Evolutionary conservation across 2,329 filamentous ascomycete species (phyloP), one percentile per base, ranked within the genome.

Genomic region (Arthrinium phaeospermum): DNA sequence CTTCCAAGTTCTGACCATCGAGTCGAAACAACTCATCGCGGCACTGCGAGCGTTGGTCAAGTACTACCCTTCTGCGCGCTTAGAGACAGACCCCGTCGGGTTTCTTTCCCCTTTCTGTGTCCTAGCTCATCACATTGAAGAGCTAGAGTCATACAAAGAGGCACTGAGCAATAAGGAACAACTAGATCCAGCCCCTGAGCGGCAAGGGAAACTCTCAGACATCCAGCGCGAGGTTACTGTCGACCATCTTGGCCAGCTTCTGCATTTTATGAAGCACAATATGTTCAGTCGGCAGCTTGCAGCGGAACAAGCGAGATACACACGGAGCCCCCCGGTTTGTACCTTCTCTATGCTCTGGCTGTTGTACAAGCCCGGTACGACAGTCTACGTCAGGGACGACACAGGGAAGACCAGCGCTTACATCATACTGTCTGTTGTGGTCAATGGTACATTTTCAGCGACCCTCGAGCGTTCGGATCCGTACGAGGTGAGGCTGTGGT

Each of bases 1-100:
- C 14, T 10, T 7, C 1, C 53, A 61, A 34, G 8, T 2, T 2
- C 34, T 61, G 27, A 10, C 30, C 10, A 71, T 73, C 4, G 19
- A 34, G 27, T 73, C 72, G 3, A 64, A 68, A 5, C 47, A 37
- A 22, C 64, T 73, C 67, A 68, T 73, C 1, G 37, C 47, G n/a
- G 12, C 57, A 7, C 46, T 73, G 27, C 14, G 53, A 19, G 27
- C 10, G 22, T 46, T 71, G 22, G 51, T 71, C 4, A 24, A 4
- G n/a, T 73, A 73, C 41, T 73, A 73, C 24, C 72, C 72, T 2
- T 24, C 13, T 14, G 22, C 51, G 2, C 45, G 19, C 24, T 24
- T 73, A 4, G 49, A 73, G 3, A 67, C 4, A 16, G n/a, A 69
- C 3, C 3, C 3, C 10, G 22, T 73, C 16, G 1, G 34, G 1